phyloP scores from a whole-genome alignment of 768 basidiomycete species.

The Rhizopogon vinicolor region DNA sequence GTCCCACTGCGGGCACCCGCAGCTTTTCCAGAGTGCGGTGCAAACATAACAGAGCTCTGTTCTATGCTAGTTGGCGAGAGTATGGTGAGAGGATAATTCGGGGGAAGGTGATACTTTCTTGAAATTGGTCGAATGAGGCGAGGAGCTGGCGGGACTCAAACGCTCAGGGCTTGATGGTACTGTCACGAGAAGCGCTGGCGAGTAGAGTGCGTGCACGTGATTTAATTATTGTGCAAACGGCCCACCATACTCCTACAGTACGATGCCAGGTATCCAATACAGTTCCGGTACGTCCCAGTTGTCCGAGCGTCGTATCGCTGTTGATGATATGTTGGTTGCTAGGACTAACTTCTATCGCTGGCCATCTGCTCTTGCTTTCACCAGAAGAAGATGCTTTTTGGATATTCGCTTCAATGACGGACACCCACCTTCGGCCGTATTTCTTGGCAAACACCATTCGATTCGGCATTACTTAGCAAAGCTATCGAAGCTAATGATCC shows the following conservation, averaged over 20 bases:
- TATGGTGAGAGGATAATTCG: too few relatives aligned
- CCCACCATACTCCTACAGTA: conserved; percentile 28
- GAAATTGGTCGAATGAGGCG: too few relatives aligned
- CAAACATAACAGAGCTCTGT: conserved; percentile 44
- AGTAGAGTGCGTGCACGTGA: too few relatives aligned
- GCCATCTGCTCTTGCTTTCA: conserved; percentile 65
- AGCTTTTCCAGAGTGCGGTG: conserved; percentile 58
- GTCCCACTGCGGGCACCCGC: conserved; percentile 63
- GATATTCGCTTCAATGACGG: conserved; percentile 87
- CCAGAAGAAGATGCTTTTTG: conserved; percentile 91
- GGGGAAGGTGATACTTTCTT: too few relatives aligned
- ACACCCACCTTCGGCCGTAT: conserved; percentile 74
- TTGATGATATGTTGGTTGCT: not conserved
- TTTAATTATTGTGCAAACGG: too few relatives aligned
- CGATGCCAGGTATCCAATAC: conserved; percentile 83
- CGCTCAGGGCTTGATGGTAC: too few relatives aligned
- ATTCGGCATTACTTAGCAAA: conserved; percentile 64
- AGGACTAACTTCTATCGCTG: conserved; percentile 70
- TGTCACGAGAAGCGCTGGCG: too few relatives aligned
- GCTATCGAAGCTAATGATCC: conserved; percentile 64
- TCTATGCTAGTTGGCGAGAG: too few relatives aligned
- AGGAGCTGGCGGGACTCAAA: too few relatives aligned
- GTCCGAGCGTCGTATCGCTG: not conserved
- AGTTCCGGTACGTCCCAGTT: conserved; percentile 41
- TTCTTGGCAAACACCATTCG: conserved; percentile 60